A percentile compares a stretch with the other conserved stretches of the same genome.
Conservation (phyloP, 306 rosid species). For the Quercus berberidifolia region DNA sequence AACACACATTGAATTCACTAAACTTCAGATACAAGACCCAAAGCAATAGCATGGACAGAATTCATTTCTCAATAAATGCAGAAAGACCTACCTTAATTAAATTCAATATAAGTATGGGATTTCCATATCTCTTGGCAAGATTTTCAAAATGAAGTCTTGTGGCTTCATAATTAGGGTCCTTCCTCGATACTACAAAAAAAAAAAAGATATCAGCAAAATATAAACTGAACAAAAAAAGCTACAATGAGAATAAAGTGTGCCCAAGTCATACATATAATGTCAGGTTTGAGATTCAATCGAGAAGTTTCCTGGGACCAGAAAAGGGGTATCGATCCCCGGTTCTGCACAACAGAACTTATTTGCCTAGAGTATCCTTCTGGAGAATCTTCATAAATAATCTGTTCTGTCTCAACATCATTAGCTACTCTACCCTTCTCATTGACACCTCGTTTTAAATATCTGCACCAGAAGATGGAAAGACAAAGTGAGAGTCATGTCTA, state of each 20-base stretch:
- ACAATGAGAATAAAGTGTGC: slow-evolving; percentile 11
- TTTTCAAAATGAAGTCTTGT: slow-evolving; percentile 94
- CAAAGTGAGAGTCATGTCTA: slow-evolving; percentile 9
- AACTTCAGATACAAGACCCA: slow-evolving; percentile 8
- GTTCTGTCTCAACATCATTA: slow-evolving; percentile 98
- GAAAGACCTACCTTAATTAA: slow-evolving; percentile 73
- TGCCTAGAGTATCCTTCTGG: slow-evolving; percentile 55
- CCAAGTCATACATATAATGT: slow-evolving; percentile 66
- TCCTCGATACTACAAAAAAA: slow-evolving; percentile 54
- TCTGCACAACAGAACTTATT: slow-evolving; percentile 92
- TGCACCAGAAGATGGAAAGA: slow-evolving; percentile 35
- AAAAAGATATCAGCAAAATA: slow-evolving; percentile 24
- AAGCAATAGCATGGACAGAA: background rate
- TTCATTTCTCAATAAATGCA: slow-evolving; percentile 8
- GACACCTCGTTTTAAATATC: slow-evolving; percentile 92
- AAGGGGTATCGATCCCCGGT: slow-evolving; percentile 94
- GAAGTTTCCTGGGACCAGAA: slow-evolving; percentile 99
- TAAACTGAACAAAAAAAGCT: background rate
- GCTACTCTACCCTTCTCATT: slow-evolving; percentile 98
- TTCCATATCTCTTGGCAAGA: slow-evolving; percentile 84
- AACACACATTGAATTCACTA: slow-evolving; percentile 12
- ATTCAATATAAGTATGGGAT: slow-evolving; percentile 87
- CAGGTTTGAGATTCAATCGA: slow-evolving; percentile 78
- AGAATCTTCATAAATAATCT: slow-evolving; percentile 63
- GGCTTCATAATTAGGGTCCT: slow-evolving; percentile 67